Percentiles rank a stretch among this genome's conserved stretches.
Conservation (phyloP, 345 rosid species). For the Lepidium sativum region DNA sequence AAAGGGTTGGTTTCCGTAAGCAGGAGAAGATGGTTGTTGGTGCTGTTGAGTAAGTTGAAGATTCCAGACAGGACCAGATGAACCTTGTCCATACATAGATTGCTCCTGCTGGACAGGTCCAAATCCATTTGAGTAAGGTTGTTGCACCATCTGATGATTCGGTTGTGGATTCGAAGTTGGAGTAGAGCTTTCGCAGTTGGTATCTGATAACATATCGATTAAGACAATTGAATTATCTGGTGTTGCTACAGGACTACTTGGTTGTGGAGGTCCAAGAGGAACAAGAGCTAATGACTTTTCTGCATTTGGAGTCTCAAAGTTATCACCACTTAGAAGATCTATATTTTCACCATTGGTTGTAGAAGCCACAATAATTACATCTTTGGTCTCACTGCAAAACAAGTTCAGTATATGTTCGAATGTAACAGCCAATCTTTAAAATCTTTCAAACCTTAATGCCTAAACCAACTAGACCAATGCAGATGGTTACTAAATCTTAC, state of each 20-base stretch:
- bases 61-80: slow-evolving; percentile 60
- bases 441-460: not conserved
- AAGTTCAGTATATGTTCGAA: not conserved
- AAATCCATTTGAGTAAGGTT: slow-evolving; percentile 37
- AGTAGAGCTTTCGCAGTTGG: slow-evolving; percentile 26
- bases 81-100: slow-evolving; percentile 37
- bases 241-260: slow-evolving; percentile 37
- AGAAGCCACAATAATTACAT: slow-evolving; percentile 47
- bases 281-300: slow-evolving; percentile 54
- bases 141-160: slow-evolving; percentile 11
- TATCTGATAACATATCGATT: slow-evolving; percentile 76
- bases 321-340: slow-evolving; percentile 85
- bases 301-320: slow-evolving; percentile 12
- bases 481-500: not conserved
- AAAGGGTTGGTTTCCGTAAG: slow-evolving; percentile 44
- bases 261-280: slow-evolving; percentile 59
- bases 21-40: slow-evolving; percentile 63
- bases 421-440: not conserved
- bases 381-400: slow-evolving; percentile 19
- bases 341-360: slow-evolving; percentile 60
- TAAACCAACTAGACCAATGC: not conserved
- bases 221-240: slow-evolving; percentile 83
- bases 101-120: slow-evolving; percentile 50
- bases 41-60: slow-evolving; percentile 47
- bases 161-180: slow-evolving; percentile 18